Conservation (phyloP, 1,139 yeast genomes). For the Blastobotrys raffinosifermentans region DNA sequence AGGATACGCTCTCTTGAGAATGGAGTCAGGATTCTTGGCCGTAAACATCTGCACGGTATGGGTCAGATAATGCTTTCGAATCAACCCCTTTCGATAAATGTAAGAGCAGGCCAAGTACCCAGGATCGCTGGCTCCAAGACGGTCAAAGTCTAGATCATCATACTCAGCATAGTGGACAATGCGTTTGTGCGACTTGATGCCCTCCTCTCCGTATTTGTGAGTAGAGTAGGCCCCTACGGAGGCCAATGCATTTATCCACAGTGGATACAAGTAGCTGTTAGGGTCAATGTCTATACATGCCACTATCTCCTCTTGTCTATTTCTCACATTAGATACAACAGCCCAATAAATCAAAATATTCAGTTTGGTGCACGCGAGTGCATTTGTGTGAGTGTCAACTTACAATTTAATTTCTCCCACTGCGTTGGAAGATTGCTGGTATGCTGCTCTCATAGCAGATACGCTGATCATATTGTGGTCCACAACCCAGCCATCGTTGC, state of each 20-base stretch:
- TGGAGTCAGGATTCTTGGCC: slow-evolving; percentile 68
- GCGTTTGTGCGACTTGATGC: no score
- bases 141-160: slow-evolving; percentile 78
- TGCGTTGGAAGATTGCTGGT: slow-evolving; percentile 48
- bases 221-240: no score
- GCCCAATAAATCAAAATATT: no score
- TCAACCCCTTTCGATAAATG: slow-evolving; percentile 73
- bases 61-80: slow-evolving; percentile 81
- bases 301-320: no score
- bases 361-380: no score
- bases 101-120: slow-evolving; percentile 72
- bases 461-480: slow-evolving; percentile 48
- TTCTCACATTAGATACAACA: no score
- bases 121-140: slow-evolving; percentile 37
- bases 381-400: slow-evolving; percentile 22
- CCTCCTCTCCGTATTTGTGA: no score
- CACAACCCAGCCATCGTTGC: slow-evolving; percentile 45
- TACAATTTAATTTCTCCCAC: slow-evolving; percentile 47
- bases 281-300: no score
- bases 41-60: slow-evolving; percentile 68
- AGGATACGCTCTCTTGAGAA: slow-evolving; percentile 58
- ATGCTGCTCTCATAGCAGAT: slow-evolving; percentile 77
- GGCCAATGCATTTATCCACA: no score
- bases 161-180: slow-evolving; percentile 83
- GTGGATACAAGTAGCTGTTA: no score